Conservation (phyloP, 345 rosid genomes). For the Linum lewisii region DNA sequence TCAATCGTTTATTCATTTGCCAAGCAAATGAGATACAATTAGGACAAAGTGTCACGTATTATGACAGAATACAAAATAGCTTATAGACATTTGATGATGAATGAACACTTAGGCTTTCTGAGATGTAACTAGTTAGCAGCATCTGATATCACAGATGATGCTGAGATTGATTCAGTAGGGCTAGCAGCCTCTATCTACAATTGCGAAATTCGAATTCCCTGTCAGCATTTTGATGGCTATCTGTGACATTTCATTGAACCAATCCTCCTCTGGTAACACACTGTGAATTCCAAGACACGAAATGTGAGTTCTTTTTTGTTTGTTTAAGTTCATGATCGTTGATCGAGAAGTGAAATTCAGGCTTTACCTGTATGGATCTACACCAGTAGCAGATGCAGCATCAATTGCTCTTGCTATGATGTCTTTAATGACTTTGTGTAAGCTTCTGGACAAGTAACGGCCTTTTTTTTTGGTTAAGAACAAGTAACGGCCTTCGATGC, state of each 20-base stretch:
- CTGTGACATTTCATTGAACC: conserved; percentile 90
- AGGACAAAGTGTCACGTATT: too few relatives aligned
- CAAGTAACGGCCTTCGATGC: too few relatives aligned
- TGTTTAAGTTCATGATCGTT: too few relatives aligned
- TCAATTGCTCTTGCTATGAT: conserved; percentile 85
- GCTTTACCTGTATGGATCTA: conserved; percentile 60
- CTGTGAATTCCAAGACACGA: conserved; percentile 26
- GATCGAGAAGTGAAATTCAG: too few relatives aligned
- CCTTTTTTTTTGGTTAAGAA: too few relatives aligned
- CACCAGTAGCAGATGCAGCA: conserved; percentile 52
- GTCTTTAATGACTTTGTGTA: conserved; percentile 79
- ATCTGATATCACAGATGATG: conserved; percentile 21
- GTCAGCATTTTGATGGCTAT: conserved; percentile 71
- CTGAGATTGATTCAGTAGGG: conserved; percentile 40
- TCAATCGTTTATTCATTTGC: too few relatives aligned
- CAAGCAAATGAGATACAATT: too few relatives aligned
- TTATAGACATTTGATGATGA: too few relatives aligned
- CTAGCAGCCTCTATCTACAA: conserved; percentile 40
- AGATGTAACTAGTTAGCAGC: not conserved
- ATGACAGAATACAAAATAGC: too few relatives aligned
- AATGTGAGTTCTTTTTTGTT: too few relatives aligned
- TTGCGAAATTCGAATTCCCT: conserved; percentile 49
- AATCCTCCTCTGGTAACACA: conserved; percentile 75
- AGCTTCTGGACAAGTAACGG: conserved; percentile 68
- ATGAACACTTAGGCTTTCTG: too few relatives aligned